Evolutionary conservation across 2,329 filamentous ascomycete genomes (phyloP).

Genomic region (Pseudogymnoascus destructans): DNA sequence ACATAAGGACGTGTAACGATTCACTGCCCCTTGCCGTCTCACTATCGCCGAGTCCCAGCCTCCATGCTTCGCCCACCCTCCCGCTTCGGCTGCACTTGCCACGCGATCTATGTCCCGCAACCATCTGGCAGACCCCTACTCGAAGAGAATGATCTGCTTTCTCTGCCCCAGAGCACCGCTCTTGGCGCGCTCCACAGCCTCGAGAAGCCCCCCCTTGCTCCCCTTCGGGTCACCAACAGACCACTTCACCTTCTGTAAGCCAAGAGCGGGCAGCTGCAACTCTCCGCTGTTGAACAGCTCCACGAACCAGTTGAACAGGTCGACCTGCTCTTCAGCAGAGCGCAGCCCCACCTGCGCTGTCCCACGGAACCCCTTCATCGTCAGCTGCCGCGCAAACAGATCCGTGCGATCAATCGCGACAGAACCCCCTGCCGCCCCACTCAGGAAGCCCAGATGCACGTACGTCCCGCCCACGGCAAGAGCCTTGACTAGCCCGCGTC

Average conservation of each 20-base stretch:
- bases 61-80: background rate
- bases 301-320: slow-evolving; percentile 1
- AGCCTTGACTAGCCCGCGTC: slow-evolving; percentile 12
- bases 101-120: background rate
- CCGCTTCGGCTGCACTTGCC: background rate
- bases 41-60: background rate
- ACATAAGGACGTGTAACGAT: background rate
- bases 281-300: background rate
- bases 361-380: background rate
- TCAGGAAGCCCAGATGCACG: slow-evolving; percentile 16
- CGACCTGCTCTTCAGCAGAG: background rate
- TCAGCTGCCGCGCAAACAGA: background rate
- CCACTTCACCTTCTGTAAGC: background rate
- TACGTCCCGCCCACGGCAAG: slow-evolving; percentile 15
- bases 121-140: background rate
- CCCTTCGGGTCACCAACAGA: background rate
- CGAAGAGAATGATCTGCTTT: slow-evolving; percentile 4
- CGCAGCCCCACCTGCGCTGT: background rate
- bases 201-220: background rate
- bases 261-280: background rate
- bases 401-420: background rate
- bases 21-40: background rate
- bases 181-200: background rate
- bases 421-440: slow-evolving; percentile 8
- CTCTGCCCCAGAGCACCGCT: background rate